These are phyloP conservation scores for Penicillium silybi DNA, from an alignment of 495 filamentous ascomycete genomes.

Conservation along the genomic window DNA sequence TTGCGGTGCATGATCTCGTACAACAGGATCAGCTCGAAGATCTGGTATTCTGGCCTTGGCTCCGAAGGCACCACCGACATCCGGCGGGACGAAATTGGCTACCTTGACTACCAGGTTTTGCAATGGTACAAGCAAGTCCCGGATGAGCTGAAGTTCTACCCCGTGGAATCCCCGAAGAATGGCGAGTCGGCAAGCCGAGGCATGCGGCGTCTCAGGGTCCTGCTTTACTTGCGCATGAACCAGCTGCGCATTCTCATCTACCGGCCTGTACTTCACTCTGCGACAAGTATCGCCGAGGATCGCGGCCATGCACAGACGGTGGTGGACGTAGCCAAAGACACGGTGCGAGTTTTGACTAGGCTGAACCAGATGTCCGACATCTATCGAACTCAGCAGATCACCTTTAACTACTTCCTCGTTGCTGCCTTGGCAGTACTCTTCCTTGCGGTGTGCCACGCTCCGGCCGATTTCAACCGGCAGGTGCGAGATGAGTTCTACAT, in stretches of 20 bases:
- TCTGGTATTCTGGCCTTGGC: slow-evolving; percentile 62
- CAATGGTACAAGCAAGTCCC: slow-evolving; percentile 71
- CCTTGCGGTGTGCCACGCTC: slow-evolving; percentile 77
- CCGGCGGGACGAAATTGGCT: slow-evolving; percentile 63
- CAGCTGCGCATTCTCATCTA: slow-evolving; percentile 82
- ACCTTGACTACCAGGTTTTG: slow-evolving; percentile 70
- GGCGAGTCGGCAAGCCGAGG: slow-evolving; percentile 42
- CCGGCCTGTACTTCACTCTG: slow-evolving; percentile 73
- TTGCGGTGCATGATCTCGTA: slow-evolving; percentile 75
- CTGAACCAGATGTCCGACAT: slow-evolving; percentile 78
- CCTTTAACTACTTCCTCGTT: slow-evolving; percentile 84
- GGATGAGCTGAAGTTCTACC: slow-evolving; percentile 57
- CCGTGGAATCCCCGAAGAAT: slow-evolving; percentile 42
- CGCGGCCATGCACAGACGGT: slow-evolving; percentile 63
- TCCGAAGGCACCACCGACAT: slow-evolving; percentile 50
- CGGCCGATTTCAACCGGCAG: slow-evolving; percentile 65
- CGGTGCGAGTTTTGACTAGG: slow-evolving; percentile 66
- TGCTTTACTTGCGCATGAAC: slow-evolving; percentile 67
- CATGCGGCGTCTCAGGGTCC: slow-evolving; percentile 47
- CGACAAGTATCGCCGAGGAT: slow-evolving; percentile 70
- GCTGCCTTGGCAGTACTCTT: slow-evolving; percentile 78
- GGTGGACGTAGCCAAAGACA: slow-evolving; percentile 76
- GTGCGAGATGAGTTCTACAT: slow-evolving; percentile 85
- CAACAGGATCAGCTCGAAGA: slow-evolving; percentile 69
- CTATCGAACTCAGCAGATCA: slow-evolving; percentile 74